phyloP scores from a whole-genome alignment of 2,329 filamentous ascomycete genomes.

The Exophiala sideris region DNA sequence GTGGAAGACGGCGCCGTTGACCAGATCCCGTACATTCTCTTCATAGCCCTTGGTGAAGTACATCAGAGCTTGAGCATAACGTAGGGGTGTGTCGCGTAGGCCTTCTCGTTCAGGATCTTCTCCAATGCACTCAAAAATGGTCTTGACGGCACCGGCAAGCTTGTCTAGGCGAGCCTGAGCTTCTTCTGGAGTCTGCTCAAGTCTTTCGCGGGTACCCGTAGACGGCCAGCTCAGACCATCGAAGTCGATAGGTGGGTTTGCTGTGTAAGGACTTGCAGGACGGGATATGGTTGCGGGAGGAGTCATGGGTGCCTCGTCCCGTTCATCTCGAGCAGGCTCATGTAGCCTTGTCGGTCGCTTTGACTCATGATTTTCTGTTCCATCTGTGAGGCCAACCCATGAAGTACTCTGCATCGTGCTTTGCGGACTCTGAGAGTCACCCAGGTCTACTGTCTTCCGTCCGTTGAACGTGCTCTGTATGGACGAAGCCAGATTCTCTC shows the following conservation, averaged over 20 bases:
- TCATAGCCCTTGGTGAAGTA: constrained; percentile 97
- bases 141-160: constrained; percentile 60
- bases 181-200: constrained; percentile 57
- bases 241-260: constrained; percentile 50
- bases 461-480: constrained; percentile 57
- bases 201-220: constrained; percentile 48
- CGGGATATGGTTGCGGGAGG: constrained; percentile 52
- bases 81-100: constrained; percentile 65
- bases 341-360: constrained; percentile 32
- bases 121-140: constrained; percentile 63
- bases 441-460: constrained; percentile 46
- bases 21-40: constrained; percentile 84
- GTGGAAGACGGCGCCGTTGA: constrained; percentile 92
- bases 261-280: constrained; percentile 48
- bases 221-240: constrained; percentile 53
- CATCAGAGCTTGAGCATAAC: constrained; percentile 93
- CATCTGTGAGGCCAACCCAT: constrained; percentile 23
- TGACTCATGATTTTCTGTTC: constrained; percentile 8
- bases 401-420: constrained; percentile 12
- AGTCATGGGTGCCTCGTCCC: constrained; percentile 51
- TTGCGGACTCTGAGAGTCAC: constrained; percentile 24
- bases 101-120: constrained; percentile 65
- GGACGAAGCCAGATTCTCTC: constrained; percentile 56
- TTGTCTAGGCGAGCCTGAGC: constrained; percentile 57
- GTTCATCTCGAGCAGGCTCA: constrained; percentile 52